phyloP scores from a whole-genome alignment of 2,329 filamentous ascomycete species.

The Acephala macrosclerotiorum region DNA sequence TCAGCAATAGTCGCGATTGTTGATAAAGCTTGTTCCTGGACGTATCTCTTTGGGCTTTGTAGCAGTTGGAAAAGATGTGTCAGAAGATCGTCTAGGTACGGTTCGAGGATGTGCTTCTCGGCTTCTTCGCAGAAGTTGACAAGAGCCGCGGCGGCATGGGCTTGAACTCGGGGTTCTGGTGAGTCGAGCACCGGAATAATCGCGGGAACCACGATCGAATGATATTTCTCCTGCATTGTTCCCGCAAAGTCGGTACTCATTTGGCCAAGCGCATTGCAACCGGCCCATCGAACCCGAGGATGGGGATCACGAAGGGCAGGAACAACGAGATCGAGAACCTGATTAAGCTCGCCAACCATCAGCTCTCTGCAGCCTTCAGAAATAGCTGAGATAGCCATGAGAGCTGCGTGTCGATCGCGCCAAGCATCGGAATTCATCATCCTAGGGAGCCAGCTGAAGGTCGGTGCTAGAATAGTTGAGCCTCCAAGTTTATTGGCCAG shows the following conservation, averaged over 20 bases:
- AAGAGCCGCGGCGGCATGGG: constrained; percentile 94
- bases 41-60: constrained; percentile 91
- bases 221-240: constrained; percentile 97
- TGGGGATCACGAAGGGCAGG: constrained; percentile 90
- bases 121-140: constrained; percentile 99
- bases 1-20: constrained; percentile 99
- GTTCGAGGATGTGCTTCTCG: constrained; percentile 88
- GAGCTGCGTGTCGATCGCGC: constrained; percentile 93
- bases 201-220: constrained; percentile 83
- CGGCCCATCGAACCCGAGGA: constrained; percentile 94
- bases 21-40: constrained; percentile 96
- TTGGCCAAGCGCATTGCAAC: constrained; percentile 97
- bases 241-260: constrained; percentile 99
- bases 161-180: constrained; percentile 91
- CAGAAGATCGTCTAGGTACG: constrained; percentile 89
- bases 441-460: constrained; percentile 94
- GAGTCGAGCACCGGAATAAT: constrained; percentile 94
- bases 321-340: constrained; percentile 93
- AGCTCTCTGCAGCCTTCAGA: constrained; percentile 96
- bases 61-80: constrained; percentile 86
- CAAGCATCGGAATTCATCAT: constrained; percentile 97
- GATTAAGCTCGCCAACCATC: constrained; percentile 93
- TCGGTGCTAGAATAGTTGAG: constrained; percentile 88
- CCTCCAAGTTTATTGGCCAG: constrained; percentile 97
- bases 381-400: constrained; percentile 99